Evolutionary conservation across 306 rosid genomes (phyloP), one percentile per base, ranked within the genome.

Genomic region (Amphicarpaea edgeworthii): DNA sequence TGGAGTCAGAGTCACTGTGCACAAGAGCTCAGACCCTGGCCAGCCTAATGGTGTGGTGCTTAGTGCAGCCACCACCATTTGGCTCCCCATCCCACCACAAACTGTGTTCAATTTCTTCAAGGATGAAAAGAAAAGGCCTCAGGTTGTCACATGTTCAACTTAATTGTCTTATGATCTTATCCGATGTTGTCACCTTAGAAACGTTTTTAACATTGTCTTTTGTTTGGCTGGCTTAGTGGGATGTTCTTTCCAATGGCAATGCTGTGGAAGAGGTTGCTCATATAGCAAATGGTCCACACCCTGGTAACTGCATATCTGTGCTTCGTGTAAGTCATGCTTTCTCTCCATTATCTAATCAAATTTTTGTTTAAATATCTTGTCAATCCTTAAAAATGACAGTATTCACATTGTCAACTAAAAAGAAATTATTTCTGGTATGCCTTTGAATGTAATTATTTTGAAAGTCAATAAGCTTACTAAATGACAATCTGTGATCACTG

Each of bases 231-330:
- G 1, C 41, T 28, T 54, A 94, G 98, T 95, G 98, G 98, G 98
- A 95, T 85, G 97, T 95, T 28, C 98, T 95, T 24, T 95, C 95
- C 12, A 86, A 85, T 70, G 96, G 96, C 19, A 90, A 89, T 86
- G 87, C 88, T 38, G 90, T 92, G 50, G 90, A 92, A 87, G 98
- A 92, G 75, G 97, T 95, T 70, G 98, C 98, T 12, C 97, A 92
- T 69, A 95, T 95, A 54, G 94, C 97, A 55, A 95, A 92, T 68
- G 98, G 98, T 34, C 84, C 97, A 5, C 93, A 90, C 74, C 96
- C 92, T 10, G 98, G 98, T 20, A 95, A 95, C 82, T 87, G 92
- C 88, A 92, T 95, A 43, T 92, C 98, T 45, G 90, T 95, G 57
- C 96, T 95, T 7, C 77, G 98, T 53, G 98, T 95, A 79, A 73